Conservation (phyloP, 1,139 yeast genomes). For the Pichia sp. region DNA sequence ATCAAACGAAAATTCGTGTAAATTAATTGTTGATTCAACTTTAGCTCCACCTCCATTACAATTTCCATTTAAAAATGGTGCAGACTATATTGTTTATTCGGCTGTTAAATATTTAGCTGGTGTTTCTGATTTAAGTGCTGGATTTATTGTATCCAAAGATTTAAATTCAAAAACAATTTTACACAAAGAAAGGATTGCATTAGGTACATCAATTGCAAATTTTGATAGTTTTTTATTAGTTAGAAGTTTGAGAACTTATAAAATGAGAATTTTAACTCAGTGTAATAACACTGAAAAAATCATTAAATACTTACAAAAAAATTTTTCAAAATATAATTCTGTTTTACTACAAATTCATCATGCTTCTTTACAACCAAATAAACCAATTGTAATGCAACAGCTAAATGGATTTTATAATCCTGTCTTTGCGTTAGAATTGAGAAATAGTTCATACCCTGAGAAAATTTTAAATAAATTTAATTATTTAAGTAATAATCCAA, state of each 20-base stretch:
- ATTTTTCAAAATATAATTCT: slow-evolving; percentile 40
- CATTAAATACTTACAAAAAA: slow-evolving; percentile 49
- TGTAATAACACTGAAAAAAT: slow-evolving; percentile 57
- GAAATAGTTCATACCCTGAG: slow-evolving; percentile 50
- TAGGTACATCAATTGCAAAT: slow-evolving; percentile 79
- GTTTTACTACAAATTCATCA: slow-evolving; percentile 51
- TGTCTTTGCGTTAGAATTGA: slow-evolving; percentile 62
- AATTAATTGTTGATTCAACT: slow-evolving; percentile 71
- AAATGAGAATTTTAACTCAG: slow-evolving; percentile 65
- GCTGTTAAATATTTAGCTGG: slow-evolving; percentile 94
- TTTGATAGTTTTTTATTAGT: slow-evolving; percentile 70
- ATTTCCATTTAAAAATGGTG: slow-evolving; percentile 75
- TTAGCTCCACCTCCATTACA: slow-evolving; percentile 92
- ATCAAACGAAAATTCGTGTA: slow-evolving; percentile 55
- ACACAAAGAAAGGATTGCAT: slow-evolving; percentile 54
- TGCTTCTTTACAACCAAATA: slow-evolving; percentile 58
- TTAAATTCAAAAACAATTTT: slow-evolving; percentile 39
- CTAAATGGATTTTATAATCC: slow-evolving; percentile 67
- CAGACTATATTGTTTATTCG: slow-evolving; percentile 80
- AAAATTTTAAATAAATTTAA: slow-evolving; percentile 57
- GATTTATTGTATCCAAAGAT: slow-evolving; percentile 63
- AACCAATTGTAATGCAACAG: slow-evolving; percentile 51
- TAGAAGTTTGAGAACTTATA: slow-evolving; percentile 76
- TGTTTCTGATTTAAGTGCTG: slow-evolving; percentile 85
- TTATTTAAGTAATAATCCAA: slow-evolving; percentile 79